phyloP scores from a whole-genome alignment of 2,329 filamentous ascomycete genomes.

The Microsporum audouinii region DNA sequence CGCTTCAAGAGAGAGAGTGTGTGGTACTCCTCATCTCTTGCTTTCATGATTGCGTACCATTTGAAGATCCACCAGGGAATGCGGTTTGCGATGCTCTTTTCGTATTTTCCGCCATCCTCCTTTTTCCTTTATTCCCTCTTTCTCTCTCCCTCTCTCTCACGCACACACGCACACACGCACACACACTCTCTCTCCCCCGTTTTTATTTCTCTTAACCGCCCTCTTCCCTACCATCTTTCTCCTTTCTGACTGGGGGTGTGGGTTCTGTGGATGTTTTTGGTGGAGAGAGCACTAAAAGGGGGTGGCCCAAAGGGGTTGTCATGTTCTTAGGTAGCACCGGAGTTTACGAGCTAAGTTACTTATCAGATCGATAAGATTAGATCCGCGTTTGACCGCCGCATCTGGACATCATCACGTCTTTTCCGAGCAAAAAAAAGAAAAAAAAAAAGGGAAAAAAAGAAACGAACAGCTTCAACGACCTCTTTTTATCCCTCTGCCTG shows the following conservation, averaged over 20 bases:
- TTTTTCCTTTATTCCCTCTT: no score
- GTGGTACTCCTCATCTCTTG: neutral
- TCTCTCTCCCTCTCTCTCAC: no score
- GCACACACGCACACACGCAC: no score
- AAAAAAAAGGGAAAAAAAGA: neutral
- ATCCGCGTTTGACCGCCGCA: conserved; percentile 10
- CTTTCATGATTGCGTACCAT: neutral
- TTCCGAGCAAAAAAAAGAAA: neutral
- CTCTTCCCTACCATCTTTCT: no score
- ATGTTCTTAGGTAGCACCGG: neutral
- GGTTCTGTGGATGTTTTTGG: neutral
- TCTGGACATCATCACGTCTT: neutral
- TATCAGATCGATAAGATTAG: conserved; percentile 15
- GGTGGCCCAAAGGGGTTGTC: neutral
- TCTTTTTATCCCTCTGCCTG: neutral
- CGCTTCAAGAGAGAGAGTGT: neutral
- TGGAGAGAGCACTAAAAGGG: neutral
- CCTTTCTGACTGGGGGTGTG: neutral
- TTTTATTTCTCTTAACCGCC: no score
- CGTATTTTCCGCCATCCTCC: no score
- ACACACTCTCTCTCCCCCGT: no score
- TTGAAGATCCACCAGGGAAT: neutral
- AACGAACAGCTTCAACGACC: neutral
- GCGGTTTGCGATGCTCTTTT: no score
- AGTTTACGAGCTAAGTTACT: conserved; percentile 8